Evolutionary conservation across 306 rosid genomes (phyloP), one percentile per base, ranked within the genome.

Genomic region (Acacia crassicarpa): DNA sequence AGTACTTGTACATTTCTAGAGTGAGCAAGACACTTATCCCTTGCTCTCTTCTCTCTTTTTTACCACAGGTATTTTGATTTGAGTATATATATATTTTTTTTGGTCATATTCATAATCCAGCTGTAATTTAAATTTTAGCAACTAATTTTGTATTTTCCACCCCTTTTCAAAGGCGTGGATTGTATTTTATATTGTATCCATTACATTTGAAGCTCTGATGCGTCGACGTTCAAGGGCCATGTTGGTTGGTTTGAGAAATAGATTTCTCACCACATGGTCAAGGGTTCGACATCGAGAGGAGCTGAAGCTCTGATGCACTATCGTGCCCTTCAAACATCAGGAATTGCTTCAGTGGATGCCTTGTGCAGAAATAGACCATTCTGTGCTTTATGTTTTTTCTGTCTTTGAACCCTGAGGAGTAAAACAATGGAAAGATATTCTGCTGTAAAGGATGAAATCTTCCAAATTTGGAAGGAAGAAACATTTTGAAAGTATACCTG

Each of bases 61-160:
- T 74, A 19, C 49, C 32, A 19, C 27, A 59, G 74, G 19, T 41
- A 30, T 49, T 49, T 74, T 40, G 71, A 56, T 75, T 70, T 27
- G n/a, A 49, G 68, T 38, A n/a, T n/a, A n/a, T n/a, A n/a, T n/a
- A n/a, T n/a, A 74, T 48, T 20, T 65, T 22, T 62, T 22, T 2
- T n/a, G 38, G 7, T 25, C 23, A 32, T 43, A 27, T 63, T 65
- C 27, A 22, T 35, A 23, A 11, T 65, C 33, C 68, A 16, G 67
- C 67, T 49, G 58, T 53, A 22, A 41, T 73, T 46, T 58, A 9
- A 8, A 67, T 67, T 67, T 46, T 38, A 11, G 27, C 16, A 15
- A 61, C 67, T 5, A 20, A 71, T 59, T 58, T 63, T 62, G 33
- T 74, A 51, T 74, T 81, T 80, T 63, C 19, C 58, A 48, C 20